Evolutionary conservation across 768 basidiomycete genomes (phyloP), one percentile per base, ranked within the genome.

Genomic region (Termitomyces eurrhizus): DNA sequence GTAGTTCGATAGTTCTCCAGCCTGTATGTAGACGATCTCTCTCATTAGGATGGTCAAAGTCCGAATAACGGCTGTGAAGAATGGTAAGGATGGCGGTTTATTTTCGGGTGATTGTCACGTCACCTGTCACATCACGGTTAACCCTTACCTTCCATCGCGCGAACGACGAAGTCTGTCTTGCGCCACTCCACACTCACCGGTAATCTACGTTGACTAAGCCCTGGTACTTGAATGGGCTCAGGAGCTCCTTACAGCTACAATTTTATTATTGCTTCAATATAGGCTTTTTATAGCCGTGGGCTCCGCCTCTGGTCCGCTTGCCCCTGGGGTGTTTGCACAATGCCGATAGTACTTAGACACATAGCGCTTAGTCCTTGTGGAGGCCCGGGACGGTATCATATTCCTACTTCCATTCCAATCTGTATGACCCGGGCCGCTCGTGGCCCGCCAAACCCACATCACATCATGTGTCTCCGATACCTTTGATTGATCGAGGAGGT

Each of bases 21-120:
- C 88, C 71, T 92, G 90, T 54, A 93, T 76, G 70, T 93, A 87
- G 60, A 93, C 72, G 62, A 92, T 90, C 68, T 93, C 90, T 67
- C 81, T 85, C 90, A 92, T 92, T 59, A 18, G 11, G 32, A 42
- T 45, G 44, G 14, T 21, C 56, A 39, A 45, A 21, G 21, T 48
- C 36, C 29, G 21, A 42, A 29, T n/a, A 35, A 45, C 24, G 26
- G 14, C 45, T 41, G 48, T 44, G 14, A n/a, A 44, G 36, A n/a
- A 37, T 24, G 2, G 21, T 45, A 24, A 53, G 11, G 21, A 24
- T 41, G 21, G 7, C 56, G 57, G 46, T 48, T 57, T 32, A 49
- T 60, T 59, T 36, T 64, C 58, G 54, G 50, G 36, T 37, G 37
- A 45, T 32, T 33, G 65, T 64, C 59, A 64, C 56, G 48, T 62